These are phyloP conservation scores for Lichtheimia ornata DNA, from an alignment of 371 early-diverging fungal genomes.

Conservation along the genomic window DNA sequence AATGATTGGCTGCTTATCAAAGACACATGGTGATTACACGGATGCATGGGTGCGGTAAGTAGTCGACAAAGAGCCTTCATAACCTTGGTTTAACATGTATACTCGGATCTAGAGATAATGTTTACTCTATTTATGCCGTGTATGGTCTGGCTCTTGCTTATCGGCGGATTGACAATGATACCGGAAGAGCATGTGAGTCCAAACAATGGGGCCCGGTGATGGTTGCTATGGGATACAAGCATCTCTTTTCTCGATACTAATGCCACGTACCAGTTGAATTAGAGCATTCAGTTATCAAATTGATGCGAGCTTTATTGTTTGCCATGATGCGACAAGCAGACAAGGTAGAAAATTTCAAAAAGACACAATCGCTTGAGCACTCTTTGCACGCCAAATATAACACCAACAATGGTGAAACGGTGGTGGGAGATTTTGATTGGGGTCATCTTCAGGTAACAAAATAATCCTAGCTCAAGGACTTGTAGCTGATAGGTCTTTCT, in stretches of 20 bases:
- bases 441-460: conserved; percentile 66
- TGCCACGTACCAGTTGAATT: conserved; percentile 64
- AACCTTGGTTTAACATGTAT: not conserved
- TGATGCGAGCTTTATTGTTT: conserved; percentile 76
- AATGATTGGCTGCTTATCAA: not conserved
- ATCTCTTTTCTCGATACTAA: not conserved
- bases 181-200: conserved; percentile 78
- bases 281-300: conserved; percentile 83
- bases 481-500: not conserved
- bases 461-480: not conserved
- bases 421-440: conserved; percentile 88
- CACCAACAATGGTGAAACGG: conserved; percentile 83
- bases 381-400: conserved; percentile 90
- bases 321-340: conserved; percentile 87
- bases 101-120: conserved; percentile 76
- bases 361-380: conserved; percentile 70
- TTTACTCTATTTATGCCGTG: conserved; percentile 89
- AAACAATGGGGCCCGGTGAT: not conserved
- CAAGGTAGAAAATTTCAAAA: conserved; percentile 84
- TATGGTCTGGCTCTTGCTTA: conserved; percentile 88
- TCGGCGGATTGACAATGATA: conserved; percentile 80
- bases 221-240: too few relatives aligned
- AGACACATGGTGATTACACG: conserved; percentile 80
- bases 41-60: conserved; percentile 91
- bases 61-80: not conserved